A percentile compares a stretch with the other conserved stretches of the same genome.
Evolutionary conservation across 1,284 basidiomycete species (phyloP).

Genomic region (Ceratobasidium sp.): DNA sequence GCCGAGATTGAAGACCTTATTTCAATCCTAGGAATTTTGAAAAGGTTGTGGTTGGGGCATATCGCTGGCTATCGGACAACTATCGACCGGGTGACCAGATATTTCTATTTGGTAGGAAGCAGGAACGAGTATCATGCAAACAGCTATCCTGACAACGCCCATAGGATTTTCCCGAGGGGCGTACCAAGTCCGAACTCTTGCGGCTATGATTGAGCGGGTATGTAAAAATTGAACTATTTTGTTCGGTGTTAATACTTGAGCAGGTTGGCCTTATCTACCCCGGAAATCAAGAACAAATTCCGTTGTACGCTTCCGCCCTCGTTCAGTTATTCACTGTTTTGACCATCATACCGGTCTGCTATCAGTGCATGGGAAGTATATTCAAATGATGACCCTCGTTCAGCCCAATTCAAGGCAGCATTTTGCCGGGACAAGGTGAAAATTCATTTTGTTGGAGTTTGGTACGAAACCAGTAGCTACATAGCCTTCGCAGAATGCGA

Average conservation of each 20-base stretch:
- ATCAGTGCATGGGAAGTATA: conserved; percentile 55
- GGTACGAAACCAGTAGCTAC: too few species aligned
- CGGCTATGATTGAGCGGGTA: conserved; percentile 56
- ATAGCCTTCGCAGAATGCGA: too few species aligned
- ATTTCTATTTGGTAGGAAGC: conserved; percentile 39
- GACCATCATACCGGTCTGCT: not conserved
- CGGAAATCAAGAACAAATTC: conserved; percentile 52
- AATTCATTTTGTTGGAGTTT: conserved; percentile 54
- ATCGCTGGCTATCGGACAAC: conserved; percentile 39
- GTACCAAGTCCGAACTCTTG: conserved; percentile 55
- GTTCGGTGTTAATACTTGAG: not conserved
- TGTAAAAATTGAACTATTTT: not conserved
- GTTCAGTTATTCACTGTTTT: not conserved
- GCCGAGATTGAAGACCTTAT: not conserved
- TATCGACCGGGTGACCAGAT: conserved; percentile 39
- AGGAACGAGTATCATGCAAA: not conserved
- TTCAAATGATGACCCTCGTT: conserved; percentile 40
- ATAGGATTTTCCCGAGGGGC: conserved; percentile 59
- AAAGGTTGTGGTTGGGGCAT: conserved; percentile 36
- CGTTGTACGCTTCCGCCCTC: conserved; percentile 47
- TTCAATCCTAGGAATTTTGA: conserved; percentile 35
- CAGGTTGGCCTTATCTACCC: conserved; percentile 50
- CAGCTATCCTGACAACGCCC: not conserved
- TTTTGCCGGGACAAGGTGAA: conserved; percentile 50
- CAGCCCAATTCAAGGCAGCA: conserved; percentile 50